These are phyloP conservation scores for Candida anglica DNA, from an alignment of 805 yeast species.

Conservation along the genomic window DNA sequence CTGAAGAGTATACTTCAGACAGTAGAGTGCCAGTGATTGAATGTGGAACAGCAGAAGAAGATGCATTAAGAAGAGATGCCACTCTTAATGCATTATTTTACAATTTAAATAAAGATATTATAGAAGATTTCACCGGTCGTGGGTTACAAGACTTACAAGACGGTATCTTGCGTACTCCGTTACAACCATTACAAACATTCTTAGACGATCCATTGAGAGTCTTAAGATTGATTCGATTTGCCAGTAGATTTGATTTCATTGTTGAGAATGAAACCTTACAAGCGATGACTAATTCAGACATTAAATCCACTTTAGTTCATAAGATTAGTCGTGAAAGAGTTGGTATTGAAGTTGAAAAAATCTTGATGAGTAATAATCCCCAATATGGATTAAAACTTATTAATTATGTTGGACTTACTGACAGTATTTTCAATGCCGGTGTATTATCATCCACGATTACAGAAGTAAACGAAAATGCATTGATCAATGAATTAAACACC, in stretches of 20 bases:
- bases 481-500: conserved; percentile 12
- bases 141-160: conserved; percentile 70
- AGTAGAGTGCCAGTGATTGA: conserved; percentile 82
- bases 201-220: conserved; percentile 93
- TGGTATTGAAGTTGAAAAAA: conserved; percentile 80
- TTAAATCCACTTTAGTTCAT: conserved; percentile 54
- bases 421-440: conserved; percentile 50
- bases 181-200: conserved; percentile 81
- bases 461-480: conserved; percentile 12
- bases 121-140: conserved; percentile 80
- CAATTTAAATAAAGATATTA: conserved; percentile 60
- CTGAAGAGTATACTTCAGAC: conserved; percentile 77
- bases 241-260: conserved; percentile 66
- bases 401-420: conserved; percentile 49
- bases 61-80: conserved; percentile 92
- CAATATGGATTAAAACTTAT: conserved; percentile 60
- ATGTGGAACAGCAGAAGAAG: conserved; percentile 89
- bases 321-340: conserved; percentile 90
- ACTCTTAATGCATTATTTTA: conserved; percentile 90
- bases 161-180: conserved; percentile 83
- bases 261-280: conserved; percentile 55
- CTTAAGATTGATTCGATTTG: conserved; percentile 79
- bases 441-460: conserved; percentile 13
- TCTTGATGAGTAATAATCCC: conserved; percentile 61
- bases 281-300: conserved; percentile 61